Percentiles rank a stretch among this genome's conserved stretches.
Evolutionary conservation across 2,329 filamentous ascomycete species (phyloP).

Genomic region (Samsoniella hepiali): DNA sequence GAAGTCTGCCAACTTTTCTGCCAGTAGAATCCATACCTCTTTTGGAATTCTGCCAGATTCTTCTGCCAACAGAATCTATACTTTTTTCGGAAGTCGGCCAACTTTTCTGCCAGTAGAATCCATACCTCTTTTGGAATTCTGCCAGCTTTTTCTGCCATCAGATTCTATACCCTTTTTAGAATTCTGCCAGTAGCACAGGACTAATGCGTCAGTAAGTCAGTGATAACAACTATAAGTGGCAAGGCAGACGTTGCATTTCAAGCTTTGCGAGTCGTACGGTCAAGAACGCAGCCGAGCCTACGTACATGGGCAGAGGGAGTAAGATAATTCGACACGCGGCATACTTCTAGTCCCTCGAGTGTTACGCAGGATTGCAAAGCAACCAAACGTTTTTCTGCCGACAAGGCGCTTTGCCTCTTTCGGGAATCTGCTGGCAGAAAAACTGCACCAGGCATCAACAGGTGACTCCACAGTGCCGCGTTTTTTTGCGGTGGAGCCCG

Average conservation of each 20-base stretch:
- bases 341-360: too few species aligned
- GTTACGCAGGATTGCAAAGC: too few species aligned
- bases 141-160: neutral
- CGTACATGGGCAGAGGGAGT: neutral
- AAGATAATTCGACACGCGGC: neutral
- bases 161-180: neutral
- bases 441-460: neutral
- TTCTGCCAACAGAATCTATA: neutral
- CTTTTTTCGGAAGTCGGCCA: neutral
- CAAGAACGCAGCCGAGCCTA: neutral
- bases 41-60: neutral
- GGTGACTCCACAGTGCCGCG: neutral
- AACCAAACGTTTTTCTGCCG: neutral
- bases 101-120: neutral
- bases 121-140: neutral
- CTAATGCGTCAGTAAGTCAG: too few species aligned
- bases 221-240: too few species aligned
- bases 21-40: neutral
- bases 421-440: neutral
- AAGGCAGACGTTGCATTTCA: neutral
- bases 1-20: neutral
- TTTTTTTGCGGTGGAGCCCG: neutral
- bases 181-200: neutral
- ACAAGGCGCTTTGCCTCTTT: neutral
- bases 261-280: neutral